These are phyloP conservation scores for Sphagnurus paluster DNA, from an alignment of 1,284 basidiomycete genomes.

Conservation along the genomic window DNA sequence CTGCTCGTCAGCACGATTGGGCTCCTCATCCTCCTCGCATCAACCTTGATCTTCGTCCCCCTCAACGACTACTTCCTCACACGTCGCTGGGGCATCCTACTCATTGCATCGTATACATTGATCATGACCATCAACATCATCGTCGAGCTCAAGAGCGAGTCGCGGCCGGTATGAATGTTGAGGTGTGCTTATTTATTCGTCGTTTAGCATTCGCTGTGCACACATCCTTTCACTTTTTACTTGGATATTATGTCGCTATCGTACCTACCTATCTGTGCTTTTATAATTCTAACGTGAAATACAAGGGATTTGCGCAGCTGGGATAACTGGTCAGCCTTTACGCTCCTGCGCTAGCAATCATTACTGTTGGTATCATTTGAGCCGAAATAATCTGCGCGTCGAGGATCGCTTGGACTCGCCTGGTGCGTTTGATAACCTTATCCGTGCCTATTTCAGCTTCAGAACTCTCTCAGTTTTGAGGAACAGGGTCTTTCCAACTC, in stretches of 20 bases:
- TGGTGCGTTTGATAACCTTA: too few species aligned
- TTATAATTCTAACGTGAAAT: too few species aligned
- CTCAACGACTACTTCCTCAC: slow-evolving; percentile 82
- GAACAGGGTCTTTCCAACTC: too few species aligned
- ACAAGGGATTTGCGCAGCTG: too few species aligned
- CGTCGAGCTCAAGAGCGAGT: slow-evolving; percentile 56
- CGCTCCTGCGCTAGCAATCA: too few species aligned
- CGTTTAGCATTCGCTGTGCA: not conserved
- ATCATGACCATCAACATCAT: slow-evolving; percentile 76
- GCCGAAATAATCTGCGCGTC: too few species aligned
- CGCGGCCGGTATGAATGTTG: not conserved
- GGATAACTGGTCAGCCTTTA: too few species aligned
- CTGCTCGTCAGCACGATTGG: slow-evolving; percentile 83
- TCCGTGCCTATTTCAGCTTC: too few species aligned
- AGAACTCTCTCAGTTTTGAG: too few species aligned
- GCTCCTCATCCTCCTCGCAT: slow-evolving; percentile 70
- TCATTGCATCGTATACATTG: slow-evolving; percentile 73
- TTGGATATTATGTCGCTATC: not conserved
- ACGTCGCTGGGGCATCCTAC: slow-evolving; percentile 75
- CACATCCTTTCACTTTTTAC: not conserved
- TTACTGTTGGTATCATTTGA: too few species aligned
- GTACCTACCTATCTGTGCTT: too few species aligned
- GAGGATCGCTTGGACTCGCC: too few species aligned
- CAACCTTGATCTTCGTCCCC: slow-evolving; percentile 85
- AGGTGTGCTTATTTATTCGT: not conserved